phyloP scores from a whole-genome alignment of 345 rosid species.

The Adansonia digitata region DNA sequence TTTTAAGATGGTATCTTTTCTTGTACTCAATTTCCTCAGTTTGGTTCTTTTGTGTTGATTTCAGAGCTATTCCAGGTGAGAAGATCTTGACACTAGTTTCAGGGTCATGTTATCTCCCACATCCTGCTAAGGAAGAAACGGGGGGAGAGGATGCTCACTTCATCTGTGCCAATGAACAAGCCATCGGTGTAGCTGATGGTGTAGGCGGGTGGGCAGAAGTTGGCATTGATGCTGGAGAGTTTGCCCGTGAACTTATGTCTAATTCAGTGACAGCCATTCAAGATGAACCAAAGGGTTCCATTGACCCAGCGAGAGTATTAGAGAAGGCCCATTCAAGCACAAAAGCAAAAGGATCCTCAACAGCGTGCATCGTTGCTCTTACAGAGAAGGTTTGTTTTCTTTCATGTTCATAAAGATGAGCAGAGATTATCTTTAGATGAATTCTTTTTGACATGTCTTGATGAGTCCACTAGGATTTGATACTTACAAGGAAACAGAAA shows the following conservation, averaged over 20 bases:
- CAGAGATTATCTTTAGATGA: not conserved
- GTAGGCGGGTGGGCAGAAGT: slow-evolving; percentile 99
- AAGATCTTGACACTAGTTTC: slow-evolving; percentile 66
- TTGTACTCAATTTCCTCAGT: not conserved
- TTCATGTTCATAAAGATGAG: slow-evolving; percentile 3
- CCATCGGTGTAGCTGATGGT: slow-evolving; percentile 95
- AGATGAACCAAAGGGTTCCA: slow-evolving; percentile 57
- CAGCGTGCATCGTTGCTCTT: slow-evolving; percentile 86
- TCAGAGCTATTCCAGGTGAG: slow-evolving; percentile 34
- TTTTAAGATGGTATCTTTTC: not conserved
- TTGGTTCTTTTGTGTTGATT: slow-evolving; percentile 18
- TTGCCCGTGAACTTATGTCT: slow-evolving; percentile 82
- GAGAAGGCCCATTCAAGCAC: slow-evolving; percentile 84
- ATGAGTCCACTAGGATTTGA: not conserved
- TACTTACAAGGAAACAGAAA: not conserved
- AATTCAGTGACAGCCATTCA: slow-evolving; percentile 69
- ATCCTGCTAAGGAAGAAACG: slow-evolving; percentile 87
- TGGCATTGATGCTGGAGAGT: slow-evolving; percentile 78
- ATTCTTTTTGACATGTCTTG: not conserved
- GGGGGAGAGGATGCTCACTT: slow-evolving; percentile 99
- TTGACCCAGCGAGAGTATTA: slow-evolving; percentile 74
- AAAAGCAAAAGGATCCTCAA: slow-evolving; percentile 83
- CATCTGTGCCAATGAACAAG: slow-evolving; percentile 68
- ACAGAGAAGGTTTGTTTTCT: slow-evolving; percentile 53
- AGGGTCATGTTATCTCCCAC: slow-evolving; percentile 80